Evolutionary conservation across 768 basidiomycete genomes (phyloP), one percentile per base, ranked within the genome.

Genomic region (Panus rudis): DNA sequence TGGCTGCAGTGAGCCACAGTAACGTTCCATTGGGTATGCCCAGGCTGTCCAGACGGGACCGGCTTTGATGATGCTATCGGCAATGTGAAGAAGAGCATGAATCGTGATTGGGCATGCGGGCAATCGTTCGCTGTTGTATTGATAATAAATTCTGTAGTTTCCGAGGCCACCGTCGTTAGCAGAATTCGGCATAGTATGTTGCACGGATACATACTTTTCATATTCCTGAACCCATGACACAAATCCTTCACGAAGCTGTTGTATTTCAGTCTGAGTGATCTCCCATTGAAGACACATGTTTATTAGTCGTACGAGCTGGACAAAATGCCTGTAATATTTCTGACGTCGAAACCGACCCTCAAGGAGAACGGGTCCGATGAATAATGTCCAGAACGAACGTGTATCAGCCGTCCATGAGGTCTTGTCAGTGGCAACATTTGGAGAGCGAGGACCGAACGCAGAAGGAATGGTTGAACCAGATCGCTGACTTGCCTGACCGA

Each of bases 261-360:
- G 38, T 19, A 70, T 43, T 37, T 68, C 61, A 0, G 41, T 46
- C 13, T 31, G 22, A 0, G 54, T 49, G n/a, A 66, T 51, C 41
- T 65, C 61, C 22, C 63, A 68, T 34, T 69, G 56, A 4, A 75
- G 58, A 45, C 63, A 67, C 0, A 44, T 46, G 34, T 61, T 57
- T 35, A 73, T 49, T 3, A 73, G 60, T 3, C 48, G 30, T 16
- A 70, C 63, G 12, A 75, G 63, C 3, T 55, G 17, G 5, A 71
- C 38, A 45, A 73, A 72, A 47, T 75, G 72, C 0, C 60, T 46
- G 46, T 67, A 74, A 49, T 71, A 73, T 3, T 41, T 41, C 10
- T 55, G 19, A 1, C 54, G 39, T 6, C 8, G 23, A 50, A 73
- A 73, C 1, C 56, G 51, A 7, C 56, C 27, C 3, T 41, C 41